Conservation (phyloP, 768 basidiomycete species). For the Amyloporia xantha region DNA sequence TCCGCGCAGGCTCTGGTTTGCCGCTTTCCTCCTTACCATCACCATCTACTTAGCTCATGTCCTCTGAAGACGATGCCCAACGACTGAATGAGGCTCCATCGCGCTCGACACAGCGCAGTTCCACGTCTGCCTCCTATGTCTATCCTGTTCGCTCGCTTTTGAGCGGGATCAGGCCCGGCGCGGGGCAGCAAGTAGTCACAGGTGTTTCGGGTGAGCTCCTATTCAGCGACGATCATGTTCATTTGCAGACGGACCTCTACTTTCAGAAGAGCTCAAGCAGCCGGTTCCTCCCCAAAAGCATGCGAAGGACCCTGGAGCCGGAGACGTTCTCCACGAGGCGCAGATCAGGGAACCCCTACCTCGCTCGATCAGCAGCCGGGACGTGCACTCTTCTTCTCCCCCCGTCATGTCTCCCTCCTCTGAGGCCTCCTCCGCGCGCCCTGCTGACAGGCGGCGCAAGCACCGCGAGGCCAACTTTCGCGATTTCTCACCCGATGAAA, state of each 20-base stretch:
- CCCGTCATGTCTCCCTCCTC: neutral
- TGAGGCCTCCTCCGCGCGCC: neutral
- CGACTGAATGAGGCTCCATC: neutral
- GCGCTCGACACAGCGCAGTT: neutral
- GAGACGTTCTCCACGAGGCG: neutral
- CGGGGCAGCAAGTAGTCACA: constrained; percentile 2
- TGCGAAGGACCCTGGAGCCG: no score
- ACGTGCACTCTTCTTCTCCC: neutral
- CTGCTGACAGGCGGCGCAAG: constrained; percentile 5
- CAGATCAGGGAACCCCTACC: neutral
- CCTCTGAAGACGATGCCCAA: neutral
- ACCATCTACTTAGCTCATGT: neutral
- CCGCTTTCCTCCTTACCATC: neutral
- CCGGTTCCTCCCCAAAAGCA: neutral
- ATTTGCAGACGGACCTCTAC: constrained; percentile 1
- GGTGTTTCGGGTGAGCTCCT: neutral
- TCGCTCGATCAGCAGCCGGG: neutral
- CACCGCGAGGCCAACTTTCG: constrained; percentile 15
- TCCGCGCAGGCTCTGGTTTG: neutral
- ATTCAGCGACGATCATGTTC: neutral
- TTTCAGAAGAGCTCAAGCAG: constrained; percentile 6
- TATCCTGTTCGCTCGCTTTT: constrained; percentile 32
- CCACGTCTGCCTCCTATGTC: constrained; percentile 6
- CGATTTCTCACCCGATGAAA: constrained; percentile 13
- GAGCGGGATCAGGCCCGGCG: constrained; percentile 20